These are phyloP conservation scores for Geotrichum australiense DNA, from an alignment of 1,139 yeast genomes.

Conservation along the genomic window DNA sequence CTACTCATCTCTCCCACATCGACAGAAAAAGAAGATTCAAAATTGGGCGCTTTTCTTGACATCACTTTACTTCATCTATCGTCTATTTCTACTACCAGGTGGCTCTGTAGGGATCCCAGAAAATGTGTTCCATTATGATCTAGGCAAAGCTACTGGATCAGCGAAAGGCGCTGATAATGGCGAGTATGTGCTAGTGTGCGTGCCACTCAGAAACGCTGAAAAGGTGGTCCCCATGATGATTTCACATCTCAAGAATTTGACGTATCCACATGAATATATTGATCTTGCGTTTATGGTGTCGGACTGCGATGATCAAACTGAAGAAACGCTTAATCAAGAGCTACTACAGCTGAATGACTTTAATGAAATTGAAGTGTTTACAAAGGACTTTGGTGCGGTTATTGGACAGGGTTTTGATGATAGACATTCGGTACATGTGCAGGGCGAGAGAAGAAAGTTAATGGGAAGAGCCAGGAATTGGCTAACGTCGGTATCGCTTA, in stretches of 20 bases:
- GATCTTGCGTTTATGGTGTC: conserved; percentile 60
- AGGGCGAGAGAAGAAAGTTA: conserved; percentile 61
- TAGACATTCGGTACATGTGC: conserved; percentile 66
- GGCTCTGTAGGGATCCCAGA: background rate
- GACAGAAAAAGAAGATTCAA: conserved; percentile 11
- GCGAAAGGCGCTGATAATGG: conserved; percentile 48
- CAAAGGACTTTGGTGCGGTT: conserved; percentile 62
- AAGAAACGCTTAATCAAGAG: conserved; percentile 55
- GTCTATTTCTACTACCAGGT: background rate
- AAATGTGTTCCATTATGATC: conserved; percentile 46
- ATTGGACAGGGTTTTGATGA: conserved; percentile 79
- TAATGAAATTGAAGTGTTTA: conserved; percentile 37
- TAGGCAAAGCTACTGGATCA: conserved; percentile 42
- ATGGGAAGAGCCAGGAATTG: conserved; percentile 73
- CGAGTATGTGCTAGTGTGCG: conserved; percentile 53
- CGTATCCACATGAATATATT: conserved; percentile 57
- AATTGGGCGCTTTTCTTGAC: conserved; percentile 8
- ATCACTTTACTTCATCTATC: too few species aligned
- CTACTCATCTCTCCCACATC: conserved; percentile 3
- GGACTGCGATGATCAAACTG: conserved; percentile 61
- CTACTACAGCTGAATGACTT: conserved; percentile 38
- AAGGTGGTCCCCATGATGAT: conserved; percentile 59
- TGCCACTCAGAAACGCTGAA: conserved; percentile 63
- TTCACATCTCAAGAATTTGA: conserved; percentile 49
- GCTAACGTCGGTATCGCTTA: conserved; percentile 52